Percentiles rank a stretch among this genome's conserved stretches.
These are phyloP conservation scores for Stipa capillata DNA, from an alignment of 176 grass and related monocot species.

Conservation along the genomic window DNA sequence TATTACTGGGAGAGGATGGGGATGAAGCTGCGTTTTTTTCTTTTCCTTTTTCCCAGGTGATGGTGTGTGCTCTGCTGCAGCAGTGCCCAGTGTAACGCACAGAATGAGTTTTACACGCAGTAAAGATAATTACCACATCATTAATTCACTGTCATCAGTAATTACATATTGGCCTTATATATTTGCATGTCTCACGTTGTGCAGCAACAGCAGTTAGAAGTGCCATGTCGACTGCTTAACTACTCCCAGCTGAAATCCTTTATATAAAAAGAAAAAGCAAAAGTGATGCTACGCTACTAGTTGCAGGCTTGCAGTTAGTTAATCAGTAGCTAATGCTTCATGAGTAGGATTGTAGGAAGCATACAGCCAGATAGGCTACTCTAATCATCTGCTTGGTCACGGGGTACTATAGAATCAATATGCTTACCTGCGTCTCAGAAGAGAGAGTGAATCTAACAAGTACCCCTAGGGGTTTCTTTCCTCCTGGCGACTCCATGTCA, in stretches of 20 bases:
- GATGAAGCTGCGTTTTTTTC: neutral
- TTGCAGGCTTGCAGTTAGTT: neutral
- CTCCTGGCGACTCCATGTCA: too few relatives aligned
- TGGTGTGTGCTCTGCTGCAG: neutral
- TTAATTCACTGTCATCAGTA: too few relatives aligned
- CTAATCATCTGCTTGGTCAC: neutral
- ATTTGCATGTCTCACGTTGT: neutral
- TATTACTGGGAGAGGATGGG: neutral
- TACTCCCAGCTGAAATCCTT: neutral
- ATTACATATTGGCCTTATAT: too few relatives aligned
- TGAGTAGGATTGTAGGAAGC: constrained; percentile 10
- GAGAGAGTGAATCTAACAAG: too few relatives aligned
- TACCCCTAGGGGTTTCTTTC: too few relatives aligned
- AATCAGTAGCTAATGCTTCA: constrained; percentile 1
- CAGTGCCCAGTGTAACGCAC: neutral
- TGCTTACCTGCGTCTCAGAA: neutral
- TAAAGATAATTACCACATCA: too few relatives aligned
- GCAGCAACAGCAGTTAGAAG: neutral
- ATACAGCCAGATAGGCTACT: neutral
- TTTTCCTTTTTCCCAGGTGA: neutral
- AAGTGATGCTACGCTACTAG: neutral
- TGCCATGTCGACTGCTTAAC: neutral
- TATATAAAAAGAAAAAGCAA: neutral
- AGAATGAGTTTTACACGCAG: neutral
- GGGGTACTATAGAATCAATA: neutral